phyloP scores from a whole-genome alignment of 257 asterid genomes.

The Solanum sparsipilum region DNA sequence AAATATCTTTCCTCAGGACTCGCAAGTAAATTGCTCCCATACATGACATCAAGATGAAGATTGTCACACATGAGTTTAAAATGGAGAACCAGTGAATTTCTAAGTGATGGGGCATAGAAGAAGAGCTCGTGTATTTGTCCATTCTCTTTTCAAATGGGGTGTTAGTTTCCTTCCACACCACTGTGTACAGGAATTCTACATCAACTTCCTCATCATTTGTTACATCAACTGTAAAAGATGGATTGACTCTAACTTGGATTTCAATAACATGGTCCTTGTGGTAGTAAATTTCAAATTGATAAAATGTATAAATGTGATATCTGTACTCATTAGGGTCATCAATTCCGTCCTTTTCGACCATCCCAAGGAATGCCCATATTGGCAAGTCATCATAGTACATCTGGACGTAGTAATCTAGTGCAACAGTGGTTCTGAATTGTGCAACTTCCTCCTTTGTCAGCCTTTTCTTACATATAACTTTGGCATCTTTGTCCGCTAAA shows the following conservation, averaged over 20 bases:
- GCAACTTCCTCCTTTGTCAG: slow-evolving; percentile 12
- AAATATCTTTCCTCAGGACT: slow-evolving; percentile 15
- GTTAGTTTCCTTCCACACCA: neutral
- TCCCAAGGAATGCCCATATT: slow-evolving; percentile 11
- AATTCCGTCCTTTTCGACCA: neutral
- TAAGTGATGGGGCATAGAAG: neutral
- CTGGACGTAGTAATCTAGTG: slow-evolving; percentile 9
- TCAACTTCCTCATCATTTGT: slow-evolving; percentile 7
- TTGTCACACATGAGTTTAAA: neutral
- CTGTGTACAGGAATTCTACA: slow-evolving; percentile 2
- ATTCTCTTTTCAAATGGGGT: slow-evolving; percentile 8
- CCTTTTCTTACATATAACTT: slow-evolving; percentile 2
- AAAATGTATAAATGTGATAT: neutral
- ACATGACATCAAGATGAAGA: slow-evolving; percentile 3
- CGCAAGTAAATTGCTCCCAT: slow-evolving; percentile 13
- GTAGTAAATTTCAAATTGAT: slow-evolving; percentile 2
- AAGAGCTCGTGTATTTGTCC: neutral
- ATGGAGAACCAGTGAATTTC: slow-evolving; percentile 2
- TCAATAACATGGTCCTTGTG: neutral
- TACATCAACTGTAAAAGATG: neutral
- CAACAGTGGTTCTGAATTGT: slow-evolving; percentile 1
- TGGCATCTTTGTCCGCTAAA: neutral
- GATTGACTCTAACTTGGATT: neutral
- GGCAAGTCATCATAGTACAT: slow-evolving; percentile 17
- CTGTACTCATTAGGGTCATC: neutral